Evolutionary conservation across 768 basidiomycete species (phyloP), one percentile per base, ranked within the genome.

Genomic region (Pisolithus orientalis): DNA sequence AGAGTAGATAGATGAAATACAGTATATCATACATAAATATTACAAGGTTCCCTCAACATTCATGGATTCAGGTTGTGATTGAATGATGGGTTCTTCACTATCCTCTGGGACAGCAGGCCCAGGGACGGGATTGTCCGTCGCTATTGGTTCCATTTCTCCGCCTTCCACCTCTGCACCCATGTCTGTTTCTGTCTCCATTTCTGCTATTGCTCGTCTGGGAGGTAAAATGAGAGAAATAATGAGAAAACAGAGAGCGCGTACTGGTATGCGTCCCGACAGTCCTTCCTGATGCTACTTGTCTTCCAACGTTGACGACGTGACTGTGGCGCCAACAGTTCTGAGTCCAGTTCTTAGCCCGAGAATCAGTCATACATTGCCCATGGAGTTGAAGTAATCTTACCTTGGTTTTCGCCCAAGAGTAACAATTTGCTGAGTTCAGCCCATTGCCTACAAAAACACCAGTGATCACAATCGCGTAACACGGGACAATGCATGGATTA

Each of bases 241-340:
- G 52, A 3, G 11, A 27, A 16, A 21, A 32, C 24, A 17, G 40
- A 47, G 21, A 29, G 27, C 34, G 13, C 83, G 46, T 58, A 85
- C 86, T 73, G 67, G 60, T 75, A 90, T 2, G 85, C 84, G 39
- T 76, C 74, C 24, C 80, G 75, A 59, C 84, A 84, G n/a, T 76
- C 75, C 13, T 75, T 71, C 45, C 79, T 75, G 17, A 77, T 71
- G 32, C 67, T 70, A 1, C 69, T 49, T 21, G 71, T 75, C 63
- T 81, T 87, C 79, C 84, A 89, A 52, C 75, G 75, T 63, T 88
- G 83, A 53, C 72, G 69, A 54, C 69, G 69, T 14, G 78, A 82
- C 1, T 68, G 71, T 0, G 68, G 67, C 0, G 79, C 73, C 1
- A 89, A 64, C 70, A 90, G 71, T 47, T 82, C 80, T 13, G 75